Base-by-base conservation (phyloP, 2,329 filamentous ascomycete genomes). In the Xylaria arbuscula region DNA sequence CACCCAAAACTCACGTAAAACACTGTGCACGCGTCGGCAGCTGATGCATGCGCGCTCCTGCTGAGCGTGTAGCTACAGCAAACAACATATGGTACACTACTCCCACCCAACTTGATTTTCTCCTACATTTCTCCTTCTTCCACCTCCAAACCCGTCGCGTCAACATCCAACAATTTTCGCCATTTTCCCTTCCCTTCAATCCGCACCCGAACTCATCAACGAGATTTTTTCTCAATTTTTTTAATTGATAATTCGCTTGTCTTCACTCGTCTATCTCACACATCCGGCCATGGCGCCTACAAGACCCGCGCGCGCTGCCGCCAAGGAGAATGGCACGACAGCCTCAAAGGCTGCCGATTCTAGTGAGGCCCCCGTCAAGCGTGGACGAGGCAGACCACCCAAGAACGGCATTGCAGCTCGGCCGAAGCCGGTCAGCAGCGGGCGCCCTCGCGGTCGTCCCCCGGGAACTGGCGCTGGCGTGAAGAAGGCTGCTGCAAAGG, bases 361-460 rank as follows among this genome's bases (percentile, higher is more conserved):
- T n/a, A 72, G 73, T 17, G 73, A 71, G 22, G 67, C 71, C 28
- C 73, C 76, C 11, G 76, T 69, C 45, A 81, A 81, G 72, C 78
- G 78, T 66, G 79, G 80, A 47, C 80, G 80, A 51, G 80, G 80
- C 38, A 78, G 81, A 19, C 78, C 80, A 15, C 77, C 78, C 58
- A 81, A 83, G 74, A 80, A 78, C 61, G 82, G 80, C 57, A 72
- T 82, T 58, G 60, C 75, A 2, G 48, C 73, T 9, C 66, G 73
- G 53, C 77, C 74, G 5, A 78, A 76, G 59, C 80, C 81, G 42
- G 77, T 75, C 2, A 79, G 83, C 28, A 80, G 79, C 1, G 83
- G 84, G 38, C 80, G 81, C n/a, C 82, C 82, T 48, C 82, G 84
- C n/a, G 84, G 84, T 34, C 82, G 84, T 10, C 84, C 84, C 47